Percentiles rank a stretch among this genome's conserved stretches.
phyloP scores from a whole-genome alignment of 148 eudicot genomes.

The Dianthus caryophyllus region DNA sequence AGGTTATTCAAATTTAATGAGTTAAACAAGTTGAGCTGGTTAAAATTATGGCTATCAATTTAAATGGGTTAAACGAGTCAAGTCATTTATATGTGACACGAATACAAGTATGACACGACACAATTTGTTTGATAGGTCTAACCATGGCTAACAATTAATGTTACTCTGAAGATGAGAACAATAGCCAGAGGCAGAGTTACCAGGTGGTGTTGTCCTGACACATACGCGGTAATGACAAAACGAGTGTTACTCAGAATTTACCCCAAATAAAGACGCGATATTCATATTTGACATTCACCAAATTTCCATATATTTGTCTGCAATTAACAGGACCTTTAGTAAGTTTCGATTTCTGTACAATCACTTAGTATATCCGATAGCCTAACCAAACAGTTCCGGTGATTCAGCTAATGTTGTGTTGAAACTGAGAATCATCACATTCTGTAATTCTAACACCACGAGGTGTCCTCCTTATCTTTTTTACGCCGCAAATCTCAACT shows the following conservation, averaged over 20 bases:
- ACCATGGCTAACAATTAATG: too few relatives aligned
- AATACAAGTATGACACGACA: too few relatives aligned
- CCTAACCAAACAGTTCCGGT: slow-evolving; percentile 3
- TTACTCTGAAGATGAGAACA: too few relatives aligned
- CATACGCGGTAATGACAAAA: neutral
- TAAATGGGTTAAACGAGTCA: too few relatives aligned
- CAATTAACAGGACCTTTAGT: neutral
- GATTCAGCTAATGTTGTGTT: slow-evolving; percentile 7
- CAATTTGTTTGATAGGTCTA: too few relatives aligned
- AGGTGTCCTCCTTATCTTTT: slow-evolving; percentile 36
- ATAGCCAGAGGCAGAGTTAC: too few relatives aligned
- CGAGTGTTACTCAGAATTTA: neutral
- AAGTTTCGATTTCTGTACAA: neutral
- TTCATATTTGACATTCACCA: neutral
- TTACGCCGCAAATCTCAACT: slow-evolving; percentile 38
- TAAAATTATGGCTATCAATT: too few relatives aligned
- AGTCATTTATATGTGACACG: too few relatives aligned
- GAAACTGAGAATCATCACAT: slow-evolving; percentile 26
- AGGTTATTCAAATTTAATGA: too few relatives aligned
- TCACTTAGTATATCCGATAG: neutral
- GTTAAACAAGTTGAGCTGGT: too few relatives aligned
- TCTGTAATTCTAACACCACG: slow-evolving; percentile 52
- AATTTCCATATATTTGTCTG: neutral
- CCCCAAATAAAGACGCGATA: neutral
- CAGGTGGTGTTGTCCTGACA: too few relatives aligned